These are phyloP conservation scores for Cladochytrium replicatum DNA, from an alignment of 192 early-diverging fungal species.

Conservation along the genomic window DNA sequence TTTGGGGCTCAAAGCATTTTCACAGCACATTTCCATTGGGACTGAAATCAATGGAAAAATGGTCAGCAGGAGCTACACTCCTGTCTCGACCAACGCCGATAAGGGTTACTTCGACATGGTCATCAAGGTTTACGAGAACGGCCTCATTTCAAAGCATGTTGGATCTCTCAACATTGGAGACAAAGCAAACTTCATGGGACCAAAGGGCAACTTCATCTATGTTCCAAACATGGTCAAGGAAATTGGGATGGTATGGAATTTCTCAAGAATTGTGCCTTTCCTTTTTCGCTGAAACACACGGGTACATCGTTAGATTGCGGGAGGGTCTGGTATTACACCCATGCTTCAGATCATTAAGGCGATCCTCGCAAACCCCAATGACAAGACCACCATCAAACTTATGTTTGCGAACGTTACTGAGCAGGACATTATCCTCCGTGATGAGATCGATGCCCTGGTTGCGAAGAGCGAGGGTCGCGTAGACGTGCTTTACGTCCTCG, in stretches of 20 bases:
- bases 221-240: slow-evolving; percentile 63
- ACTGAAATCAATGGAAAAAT: slow-evolving; percentile 75
- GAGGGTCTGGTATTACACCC: slow-evolving; percentile 92
- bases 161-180: slow-evolving; percentile 62
- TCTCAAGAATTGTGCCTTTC: slow-evolving; percentile 1
- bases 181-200: slow-evolving; percentile 65
- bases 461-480: slow-evolving; percentile 63
- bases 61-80: slow-evolving; percentile 82
- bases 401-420: slow-evolving; percentile 86
- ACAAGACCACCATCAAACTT: slow-evolving; percentile 78
- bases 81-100: slow-evolving; percentile 74
- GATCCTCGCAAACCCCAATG: slow-evolving; percentile 72
- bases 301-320: slow-evolving; percentile 72
- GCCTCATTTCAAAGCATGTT: slow-evolving; percentile 49
- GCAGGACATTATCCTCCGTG: slow-evolving; percentile 77
- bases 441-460: slow-evolving; percentile 71
- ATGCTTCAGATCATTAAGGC: slow-evolving; percentile 92
- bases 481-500: slow-evolving; percentile 71
- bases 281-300: background rate
- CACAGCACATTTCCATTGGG: slow-evolving; percentile 75
- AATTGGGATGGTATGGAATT: slow-evolving; percentile 61
- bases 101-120: slow-evolving; percentile 82
- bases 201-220: slow-evolving; percentile 85
- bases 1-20: background rate
- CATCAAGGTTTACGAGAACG: slow-evolving; percentile 58